Percentiles rank a stretch among this genome's conserved stretches.
These are phyloP conservation scores for Cercospora brassicicola DNA, from an alignment of 2,329 filamentous ascomycete genomes.

Conservation along the genomic window DNA sequence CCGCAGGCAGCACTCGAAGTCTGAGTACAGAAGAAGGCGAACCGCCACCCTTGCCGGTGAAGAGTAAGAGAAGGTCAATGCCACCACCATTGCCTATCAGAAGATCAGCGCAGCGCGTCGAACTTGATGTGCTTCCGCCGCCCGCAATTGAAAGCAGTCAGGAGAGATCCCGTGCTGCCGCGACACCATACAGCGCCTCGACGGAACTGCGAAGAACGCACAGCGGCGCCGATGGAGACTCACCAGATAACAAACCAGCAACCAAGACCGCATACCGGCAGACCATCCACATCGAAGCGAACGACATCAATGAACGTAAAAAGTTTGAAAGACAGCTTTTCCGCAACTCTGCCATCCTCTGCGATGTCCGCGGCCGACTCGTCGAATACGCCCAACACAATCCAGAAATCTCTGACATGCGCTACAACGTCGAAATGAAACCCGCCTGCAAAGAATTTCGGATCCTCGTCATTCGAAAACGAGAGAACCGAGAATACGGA, in stretches of 20 bases:
- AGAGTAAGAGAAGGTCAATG: conserved; percentile 1
- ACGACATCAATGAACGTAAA: conserved; percentile 6
- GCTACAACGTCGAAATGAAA: conserved; percentile 45
- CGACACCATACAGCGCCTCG: conserved; percentile 24
- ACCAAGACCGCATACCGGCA: conserved; percentile 9
- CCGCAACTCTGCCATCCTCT: conserved; percentile 47
- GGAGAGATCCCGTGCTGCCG: conserved; percentile 14
- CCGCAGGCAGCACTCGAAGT: conserved; percentile 15
- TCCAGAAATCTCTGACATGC: conserved; percentile 38
- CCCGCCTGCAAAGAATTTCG: conserved; percentile 43
- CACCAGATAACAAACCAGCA: conserved; percentile 16
- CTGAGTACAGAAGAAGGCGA: background rate
- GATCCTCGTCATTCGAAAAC: conserved; percentile 47
- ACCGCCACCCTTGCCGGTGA: conserved; percentile 4
- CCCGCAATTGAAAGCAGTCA: conserved; percentile 21
- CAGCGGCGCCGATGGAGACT: conserved; percentile 15
- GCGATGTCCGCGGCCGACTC: conserved; percentile 44
- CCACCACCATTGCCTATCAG: conserved; percentile 7
- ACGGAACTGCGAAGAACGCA: conserved; percentile 13
- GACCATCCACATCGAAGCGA: conserved; percentile 2
- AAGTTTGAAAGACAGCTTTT: conserved; percentile 46
- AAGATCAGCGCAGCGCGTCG: background rate
- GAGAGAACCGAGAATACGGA: conserved; percentile 41
- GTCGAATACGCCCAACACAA: conserved; percentile 47
- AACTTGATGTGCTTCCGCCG: conserved; percentile 20